Base-by-base conservation (phyloP, 768 basidiomycete genomes). In the Lactifluus piperatus region DNA sequence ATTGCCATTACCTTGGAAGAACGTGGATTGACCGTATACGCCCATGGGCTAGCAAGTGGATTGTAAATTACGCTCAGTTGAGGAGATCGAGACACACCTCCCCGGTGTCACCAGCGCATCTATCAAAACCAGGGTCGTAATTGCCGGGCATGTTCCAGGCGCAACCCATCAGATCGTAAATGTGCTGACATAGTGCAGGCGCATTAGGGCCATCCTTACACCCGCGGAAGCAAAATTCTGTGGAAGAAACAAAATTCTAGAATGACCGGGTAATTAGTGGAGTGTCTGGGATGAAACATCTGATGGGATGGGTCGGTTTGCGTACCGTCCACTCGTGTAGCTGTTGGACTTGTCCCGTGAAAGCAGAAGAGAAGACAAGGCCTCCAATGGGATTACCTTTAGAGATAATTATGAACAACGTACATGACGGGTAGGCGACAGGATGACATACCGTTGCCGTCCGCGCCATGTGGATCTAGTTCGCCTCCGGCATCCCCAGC, bases 291-390 rank as follows among this genome's bases (percentile, higher is more conserved):
- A 39, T 16, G 22, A 39, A 5, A 26, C 7, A 36, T 5, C n/a
- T 26, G 52, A 56, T 43, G n/a, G 29, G 32, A n/a, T n/a, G n/a
- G n/a, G n/a, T n/a, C 27, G 9, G 56, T 71, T 64, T 18, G 62
- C 70, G 66, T 71, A 79, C 81, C 48, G 84, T 88, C 90, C 90
- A 91, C 68, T 90, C 83, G 64, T 82, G 77, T 41, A 87, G 74
- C 66, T 88, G 78, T 64, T 79, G 62, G 4, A 81, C 62, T 48
- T 73, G 71, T 22, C 81, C 83, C 7, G 51, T 44, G 70, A 84
- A 88, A n/a, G 83, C 84, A 59, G 57, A 77, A 22, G 86, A 85
- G 69, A 88, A 88, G n/a, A 91, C 83, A 44, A 88, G 76, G 3
- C 81, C 84, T 29, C 85, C 86, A 34, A 81, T 78, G 10, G 79